Percentiles rank a stretch among this genome's conserved stretches.
Evolutionary conservation across 441 rosid species (phyloP).

Genomic region (Pelargonium myrrhifolium): DNA sequence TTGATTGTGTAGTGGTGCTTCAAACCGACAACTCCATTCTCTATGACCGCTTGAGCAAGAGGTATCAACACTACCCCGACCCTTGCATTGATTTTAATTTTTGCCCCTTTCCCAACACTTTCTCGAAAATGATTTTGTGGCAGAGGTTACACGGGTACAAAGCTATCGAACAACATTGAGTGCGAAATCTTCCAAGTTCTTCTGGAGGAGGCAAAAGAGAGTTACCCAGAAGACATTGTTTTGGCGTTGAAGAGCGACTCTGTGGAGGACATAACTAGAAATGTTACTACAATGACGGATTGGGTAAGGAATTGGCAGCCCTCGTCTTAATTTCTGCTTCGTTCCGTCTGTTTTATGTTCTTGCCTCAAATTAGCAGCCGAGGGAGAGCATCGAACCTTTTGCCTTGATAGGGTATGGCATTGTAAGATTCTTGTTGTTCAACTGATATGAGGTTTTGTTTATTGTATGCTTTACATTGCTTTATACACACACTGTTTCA

Average conservation of each 20-base stretch:
- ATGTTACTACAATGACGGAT: conserved; percentile 48
- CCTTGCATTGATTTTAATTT: not conserved
- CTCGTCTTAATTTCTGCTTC: conserved; percentile 11
- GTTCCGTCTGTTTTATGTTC: too few species aligned
- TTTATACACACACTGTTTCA: too few species aligned
- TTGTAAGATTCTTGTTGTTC: too few species aligned
- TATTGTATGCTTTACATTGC: too few species aligned
- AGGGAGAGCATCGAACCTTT: too few species aligned
- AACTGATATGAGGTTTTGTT: too few species aligned
- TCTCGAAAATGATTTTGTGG: conserved; percentile 4
- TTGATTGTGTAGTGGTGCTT: conserved; percentile 76
- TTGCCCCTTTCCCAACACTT: conserved; percentile 2
- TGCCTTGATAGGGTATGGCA: too few species aligned
- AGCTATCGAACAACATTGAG: conserved; percentile 76
- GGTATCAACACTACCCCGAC: conserved; percentile 32
- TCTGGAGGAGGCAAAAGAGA: conserved; percentile 82
- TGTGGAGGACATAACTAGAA: conserved; percentile 52
- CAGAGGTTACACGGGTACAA: conserved; percentile 70
- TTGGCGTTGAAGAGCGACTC: conserved; percentile 52
- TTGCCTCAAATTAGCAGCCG: too few species aligned
- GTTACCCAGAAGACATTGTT: conserved; percentile 59
- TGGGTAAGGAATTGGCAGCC: conserved; percentile 65
- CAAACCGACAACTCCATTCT: conserved; percentile 67
- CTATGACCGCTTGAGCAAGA: conserved; percentile 69
- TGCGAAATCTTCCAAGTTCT: conserved; percentile 76